phyloP scores from a whole-genome alignment of 169 alveolate genomes.

The Eimeria necatrix region DNA sequence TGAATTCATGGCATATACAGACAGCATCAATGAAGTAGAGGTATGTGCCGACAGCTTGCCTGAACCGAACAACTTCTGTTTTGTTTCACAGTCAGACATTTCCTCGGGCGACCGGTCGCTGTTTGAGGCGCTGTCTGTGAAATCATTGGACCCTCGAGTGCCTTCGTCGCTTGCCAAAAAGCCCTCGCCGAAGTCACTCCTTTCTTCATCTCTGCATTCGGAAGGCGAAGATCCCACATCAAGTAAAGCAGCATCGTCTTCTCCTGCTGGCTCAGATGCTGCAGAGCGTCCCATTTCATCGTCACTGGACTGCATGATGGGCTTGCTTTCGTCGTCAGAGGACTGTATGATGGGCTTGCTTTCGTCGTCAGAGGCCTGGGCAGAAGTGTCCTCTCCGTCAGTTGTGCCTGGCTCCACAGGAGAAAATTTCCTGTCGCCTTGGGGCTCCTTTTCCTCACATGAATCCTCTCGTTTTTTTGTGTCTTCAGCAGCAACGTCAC shows the following conservation, averaged over 20 bases:
- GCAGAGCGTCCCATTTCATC: constrained; percentile 20
- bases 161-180: constrained; percentile 56
- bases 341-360: constrained; percentile 26
- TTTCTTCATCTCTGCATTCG: constrained; percentile 27
- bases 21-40: constrained; percentile 16
- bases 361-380: constrained; percentile 56
- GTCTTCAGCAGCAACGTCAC: neutral
- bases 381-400: constrained; percentile 64
- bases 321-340: constrained; percentile 14
- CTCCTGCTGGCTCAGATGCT: constrained; percentile 36
- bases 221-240: constrained; percentile 16
- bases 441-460: neutral
- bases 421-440: neutral
- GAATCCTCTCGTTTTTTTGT: neutral
- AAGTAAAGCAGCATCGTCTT: constrained; percentile 14
- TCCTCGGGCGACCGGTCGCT: constrained; percentile 62
- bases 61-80: neutral
- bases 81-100: constrained; percentile 21
- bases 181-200: constrained; percentile 25
- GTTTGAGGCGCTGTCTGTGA: constrained; percentile 34
- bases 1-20: constrained; percentile 51
- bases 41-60: neutral
- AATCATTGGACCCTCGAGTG: constrained; percentile 26
- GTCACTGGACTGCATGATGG: constrained; percentile 43
- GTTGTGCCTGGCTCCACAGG: neutral